Percentiles rank a stretch among this genome's conserved stretches.
phyloP scores from a whole-genome alignment of 139 green algal genomes.

The Trebouxia sp. region DNA sequence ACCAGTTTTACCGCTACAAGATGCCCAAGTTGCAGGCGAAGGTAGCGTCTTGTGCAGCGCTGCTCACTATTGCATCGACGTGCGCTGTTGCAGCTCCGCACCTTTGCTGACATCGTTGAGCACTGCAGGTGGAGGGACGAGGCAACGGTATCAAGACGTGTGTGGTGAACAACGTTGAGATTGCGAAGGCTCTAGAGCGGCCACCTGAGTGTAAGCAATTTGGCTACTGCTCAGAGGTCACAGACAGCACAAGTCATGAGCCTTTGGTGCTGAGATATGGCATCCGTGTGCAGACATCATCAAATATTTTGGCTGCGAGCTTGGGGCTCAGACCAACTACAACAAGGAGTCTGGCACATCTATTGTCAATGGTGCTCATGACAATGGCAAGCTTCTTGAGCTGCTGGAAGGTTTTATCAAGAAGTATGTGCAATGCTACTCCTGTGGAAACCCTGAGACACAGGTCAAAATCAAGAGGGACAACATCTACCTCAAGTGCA shows the following conservation, averaged over 20 bases:
- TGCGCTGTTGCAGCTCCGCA: too few species aligned
- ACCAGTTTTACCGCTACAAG: slow-evolving; percentile 97
- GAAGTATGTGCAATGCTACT: slow-evolving; percentile 98
- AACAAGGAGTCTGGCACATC: slow-evolving; percentile 85
- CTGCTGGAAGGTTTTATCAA: slow-evolving; percentile 98
- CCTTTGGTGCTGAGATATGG: background rate
- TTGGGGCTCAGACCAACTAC: slow-evolving; percentile 96
- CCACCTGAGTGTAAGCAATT: slow-evolving; percentile 85
- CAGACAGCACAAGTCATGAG: background rate
- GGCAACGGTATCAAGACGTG: slow-evolving; percentile 99
- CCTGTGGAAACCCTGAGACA: slow-evolving; percentile 98
- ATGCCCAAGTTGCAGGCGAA: slow-evolving; percentile 95
- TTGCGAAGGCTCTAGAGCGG: slow-evolving; percentile 95
- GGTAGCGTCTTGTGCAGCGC: slow-evolving; percentile 57
- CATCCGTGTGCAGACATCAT: slow-evolving; percentile 74
- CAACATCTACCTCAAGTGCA: slow-evolving; percentile 95
- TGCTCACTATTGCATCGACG: background rate
- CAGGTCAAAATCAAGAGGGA: slow-evolving; percentile 89
- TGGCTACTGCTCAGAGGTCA: background rate
- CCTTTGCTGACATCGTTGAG: background rate
- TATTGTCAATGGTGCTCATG: slow-evolving; percentile 95
- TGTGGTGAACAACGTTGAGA: slow-evolving; percentile 98
- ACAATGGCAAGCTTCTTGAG: slow-evolving; percentile 76
- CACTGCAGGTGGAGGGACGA: slow-evolving; percentile 89
- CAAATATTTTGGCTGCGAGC: slow-evolving; percentile 97